A percentile compares a stretch with the other conserved stretches of the same genome.
Evolutionary conservation across 352 stramenopile genomes (phyloP).

Genomic region (Phytophthora agathidicida): DNA sequence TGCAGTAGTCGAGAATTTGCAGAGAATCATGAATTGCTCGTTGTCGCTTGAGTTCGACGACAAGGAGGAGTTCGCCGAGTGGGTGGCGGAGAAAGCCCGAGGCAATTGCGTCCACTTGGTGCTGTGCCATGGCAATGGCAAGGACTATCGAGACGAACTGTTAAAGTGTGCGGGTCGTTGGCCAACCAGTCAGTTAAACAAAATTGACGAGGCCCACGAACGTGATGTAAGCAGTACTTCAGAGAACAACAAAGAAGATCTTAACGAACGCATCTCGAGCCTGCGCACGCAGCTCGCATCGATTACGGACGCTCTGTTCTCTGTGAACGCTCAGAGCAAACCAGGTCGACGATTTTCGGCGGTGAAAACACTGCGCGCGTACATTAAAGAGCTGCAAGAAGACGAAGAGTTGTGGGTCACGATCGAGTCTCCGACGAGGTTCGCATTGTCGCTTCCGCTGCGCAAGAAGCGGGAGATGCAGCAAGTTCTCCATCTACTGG

Average conservation of each 20-base stretch:
- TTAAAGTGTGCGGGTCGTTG: slow-evolving; percentile 36
- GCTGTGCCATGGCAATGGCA: slow-evolving; percentile 13
- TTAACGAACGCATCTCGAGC: slow-evolving; percentile 13
- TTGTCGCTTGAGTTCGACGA: slow-evolving; percentile 28
- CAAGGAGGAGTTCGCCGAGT: slow-evolving; percentile 43
- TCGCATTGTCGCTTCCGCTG: slow-evolving; percentile 34
- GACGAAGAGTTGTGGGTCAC: slow-evolving; percentile 28
- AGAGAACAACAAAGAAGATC: slow-evolving; percentile 9
- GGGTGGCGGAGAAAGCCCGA: slow-evolving; percentile 30
- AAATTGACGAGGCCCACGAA: slow-evolving; percentile 27
- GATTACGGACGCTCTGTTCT: slow-evolving; percentile 33
- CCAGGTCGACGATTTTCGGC: slow-evolving; percentile 26
- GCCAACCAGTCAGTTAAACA: slow-evolving; percentile 25
- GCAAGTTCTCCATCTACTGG: slow-evolving; percentile 32
- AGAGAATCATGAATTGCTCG: slow-evolving; percentile 26
- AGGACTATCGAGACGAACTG: slow-evolving; percentile 35
- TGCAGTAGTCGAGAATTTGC: neutral
- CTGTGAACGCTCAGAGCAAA: slow-evolving; percentile 32
- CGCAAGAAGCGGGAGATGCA: slow-evolving; percentile 43
- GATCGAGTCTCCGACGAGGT: slow-evolving; percentile 34
- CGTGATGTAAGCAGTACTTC: neutral
- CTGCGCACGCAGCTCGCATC: slow-evolving; percentile 35
- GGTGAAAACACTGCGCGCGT: slow-evolving; percentile 27
- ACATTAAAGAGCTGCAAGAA: slow-evolving; percentile 27
- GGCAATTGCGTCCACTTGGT: slow-evolving; percentile 14